phyloP scores from a whole-genome alignment of 345 rosid genomes.

The Chamaenerion angustifolium region DNA sequence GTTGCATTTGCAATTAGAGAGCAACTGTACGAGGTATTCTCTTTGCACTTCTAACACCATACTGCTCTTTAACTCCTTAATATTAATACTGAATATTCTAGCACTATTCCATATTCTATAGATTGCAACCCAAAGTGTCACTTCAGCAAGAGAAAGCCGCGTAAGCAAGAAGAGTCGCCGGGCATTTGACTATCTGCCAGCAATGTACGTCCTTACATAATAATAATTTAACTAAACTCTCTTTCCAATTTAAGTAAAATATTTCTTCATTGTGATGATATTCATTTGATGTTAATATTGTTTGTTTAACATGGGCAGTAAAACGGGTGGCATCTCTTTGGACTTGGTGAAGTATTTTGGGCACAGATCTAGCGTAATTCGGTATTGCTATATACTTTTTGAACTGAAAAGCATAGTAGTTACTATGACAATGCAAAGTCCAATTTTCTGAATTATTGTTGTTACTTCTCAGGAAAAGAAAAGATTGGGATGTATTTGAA shows the following conservation, averaged over 20 bases:
- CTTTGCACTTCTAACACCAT: not conserved
- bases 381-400: conserved; percentile 19
- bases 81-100: not conserved
- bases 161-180: conserved; percentile 80
- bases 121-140: conserved; percentile 79
- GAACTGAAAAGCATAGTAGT: not conserved
- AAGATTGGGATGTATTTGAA: conserved; percentile 77
- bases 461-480: conserved; percentile 56
- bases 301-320: conserved; percentile 27
- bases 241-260: no score
- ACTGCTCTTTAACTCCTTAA: not conserved
- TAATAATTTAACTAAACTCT: no score
- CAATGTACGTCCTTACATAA: conserved; percentile 30
- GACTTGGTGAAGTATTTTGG: conserved; percentile 87
- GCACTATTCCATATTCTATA: conserved; percentile 13
- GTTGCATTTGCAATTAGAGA: conserved; percentile 90
- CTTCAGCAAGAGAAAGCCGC: conserved; percentile 81
- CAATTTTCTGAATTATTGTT: not conserved
- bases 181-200: conserved; percentile 49
- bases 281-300: not conserved
- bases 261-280: not conserved
- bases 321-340: conserved; percentile 54
- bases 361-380: conserved; percentile 61
- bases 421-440: not conserved
- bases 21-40: conserved; percentile 78